Base-by-base conservation (phyloP, 331 rosid genomes). In the Rosa hybrid region DNA sequence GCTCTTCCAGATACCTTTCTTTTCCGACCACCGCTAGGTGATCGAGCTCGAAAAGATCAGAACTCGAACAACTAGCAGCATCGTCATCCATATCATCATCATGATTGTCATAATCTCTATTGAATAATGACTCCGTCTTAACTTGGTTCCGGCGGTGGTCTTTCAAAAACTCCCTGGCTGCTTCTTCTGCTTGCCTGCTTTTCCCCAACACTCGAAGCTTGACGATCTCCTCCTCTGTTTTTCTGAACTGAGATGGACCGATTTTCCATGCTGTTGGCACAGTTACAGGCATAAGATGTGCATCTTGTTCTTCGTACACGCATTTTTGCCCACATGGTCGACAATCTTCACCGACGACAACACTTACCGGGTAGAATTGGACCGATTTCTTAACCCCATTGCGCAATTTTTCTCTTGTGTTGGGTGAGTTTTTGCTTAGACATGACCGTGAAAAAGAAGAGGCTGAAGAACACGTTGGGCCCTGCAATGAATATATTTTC, bases 11-110 rank as follows among this genome's bases (percentile, higher is more conserved):
- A 39, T 87, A 92, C 85, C 92, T 78, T 69, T 80, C 72, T 13
- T 83, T 80, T 39, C 85, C 91, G 56, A 80, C 80, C 48, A 82
- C 86, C 1, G 76, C 34, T 2, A 90, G 78, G 70, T 96, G 98
- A 86, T 96, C 98, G 62, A 96, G 94, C 86, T 96, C 99, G 23
- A 96, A 96, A 62, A 96, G 96, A 88, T 96, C 99, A n/a, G 97
- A 93, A 86, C 99, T 96, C 18, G 97, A 86, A 87, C 75, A 86
- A 75, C 99, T 96, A 7, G 84, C 88, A 8, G 88, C 97, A 4
- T 89, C 98, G 0, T 85, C 91, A 0, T 88, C 89, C 14, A 18
- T 8, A 1, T 85, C 90, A 0, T 41, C 82, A 0, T 80, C 70
- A 0, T 53, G 75, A 2, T 68, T 57, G 6, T 80, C 72, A 51